Evolutionary conservation across 176 grass and related monocot species (phyloP).

Genomic region (Poa pratensis): DNA sequence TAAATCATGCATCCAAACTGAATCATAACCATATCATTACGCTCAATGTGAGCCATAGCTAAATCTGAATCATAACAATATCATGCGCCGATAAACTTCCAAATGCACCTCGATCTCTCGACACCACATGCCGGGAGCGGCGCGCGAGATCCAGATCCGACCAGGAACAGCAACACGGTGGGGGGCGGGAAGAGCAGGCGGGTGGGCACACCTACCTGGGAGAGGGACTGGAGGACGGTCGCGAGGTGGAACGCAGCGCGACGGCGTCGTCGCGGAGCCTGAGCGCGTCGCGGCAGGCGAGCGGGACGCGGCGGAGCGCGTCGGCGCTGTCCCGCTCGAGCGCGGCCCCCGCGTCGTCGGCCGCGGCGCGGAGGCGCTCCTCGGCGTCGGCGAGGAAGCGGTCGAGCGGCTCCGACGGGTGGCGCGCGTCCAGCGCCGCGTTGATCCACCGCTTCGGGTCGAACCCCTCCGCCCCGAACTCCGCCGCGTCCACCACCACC

Average conservation of each 20-base stretch:
- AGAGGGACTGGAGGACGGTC: constrained; percentile 69
- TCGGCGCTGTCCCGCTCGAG: constrained; percentile 91
- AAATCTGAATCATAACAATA: no score
- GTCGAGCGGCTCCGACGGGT: constrained; percentile 81
- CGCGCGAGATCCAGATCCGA: constrained; percentile 54
- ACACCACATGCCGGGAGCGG: neutral
- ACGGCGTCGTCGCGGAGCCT: constrained; percentile 88
- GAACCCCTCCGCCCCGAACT: constrained; percentile 87
- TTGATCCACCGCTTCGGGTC: constrained; percentile 99
- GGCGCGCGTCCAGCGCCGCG: constrained; percentile 71
- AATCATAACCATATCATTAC: no score
- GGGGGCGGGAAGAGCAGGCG: neutral
- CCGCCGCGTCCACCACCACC: constrained; percentile 85
- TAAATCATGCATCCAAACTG: neutral
- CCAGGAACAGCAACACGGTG: neutral
- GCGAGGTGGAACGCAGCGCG: constrained; percentile 71
- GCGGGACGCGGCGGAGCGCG: constrained; percentile 84
- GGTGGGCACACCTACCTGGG: constrained; percentile 40
- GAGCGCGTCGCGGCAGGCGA: constrained; percentile 86
- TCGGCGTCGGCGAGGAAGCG: constrained; percentile 81
- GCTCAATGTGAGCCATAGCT: neutral
- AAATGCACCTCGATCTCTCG: constrained; percentile 4
- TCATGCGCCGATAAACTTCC: neutral
- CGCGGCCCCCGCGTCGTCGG: constrained; percentile 71
- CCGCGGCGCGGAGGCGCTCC: constrained; percentile 83